phyloP scores from a whole-genome alignment of 2,329 filamentous ascomycete species.

The Trichoderma harzianum region DNA sequence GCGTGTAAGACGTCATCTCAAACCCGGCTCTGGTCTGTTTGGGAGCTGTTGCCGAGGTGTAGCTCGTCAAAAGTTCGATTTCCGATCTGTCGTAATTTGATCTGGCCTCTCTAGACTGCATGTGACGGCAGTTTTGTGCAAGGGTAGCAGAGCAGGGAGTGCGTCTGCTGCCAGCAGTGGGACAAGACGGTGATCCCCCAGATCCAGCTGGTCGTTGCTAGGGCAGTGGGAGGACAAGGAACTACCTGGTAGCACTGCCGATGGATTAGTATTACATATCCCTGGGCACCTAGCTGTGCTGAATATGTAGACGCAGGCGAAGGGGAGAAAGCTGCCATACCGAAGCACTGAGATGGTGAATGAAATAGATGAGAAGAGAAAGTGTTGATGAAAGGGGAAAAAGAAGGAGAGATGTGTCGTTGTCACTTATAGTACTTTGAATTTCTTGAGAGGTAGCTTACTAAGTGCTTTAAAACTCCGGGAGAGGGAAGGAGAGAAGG shows the following conservation, averaged over 20 bases:
- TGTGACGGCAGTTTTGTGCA: neutral
- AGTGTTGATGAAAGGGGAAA: neutral
- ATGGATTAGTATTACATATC: neutral
- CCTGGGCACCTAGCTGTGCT: neutral
- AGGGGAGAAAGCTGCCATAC: neutral
- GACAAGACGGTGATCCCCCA: neutral
- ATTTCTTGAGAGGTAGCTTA: neutral
- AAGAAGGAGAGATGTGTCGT: neutral
- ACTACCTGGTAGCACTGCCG: neutral
- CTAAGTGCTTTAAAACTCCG: neutral
- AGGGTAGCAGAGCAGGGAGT: neutral
- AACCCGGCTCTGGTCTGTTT: neutral
- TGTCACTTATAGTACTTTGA: neutral
- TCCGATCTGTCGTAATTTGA: neutral
- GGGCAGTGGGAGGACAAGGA: neutral
- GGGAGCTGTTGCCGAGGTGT: neutral
- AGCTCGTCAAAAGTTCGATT: neutral
- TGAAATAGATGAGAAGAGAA: neutral
- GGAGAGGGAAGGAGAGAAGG: neutral
- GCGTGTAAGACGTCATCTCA: neutral
- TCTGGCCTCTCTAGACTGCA: neutral
- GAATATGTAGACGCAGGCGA: neutral
- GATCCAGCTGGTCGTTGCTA: neutral
- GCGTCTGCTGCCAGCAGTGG: neutral
- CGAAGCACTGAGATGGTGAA: neutral